Base-by-base conservation (phyloP, 768 basidiomycete species). In the Pulveroboletus sp. region DNA sequence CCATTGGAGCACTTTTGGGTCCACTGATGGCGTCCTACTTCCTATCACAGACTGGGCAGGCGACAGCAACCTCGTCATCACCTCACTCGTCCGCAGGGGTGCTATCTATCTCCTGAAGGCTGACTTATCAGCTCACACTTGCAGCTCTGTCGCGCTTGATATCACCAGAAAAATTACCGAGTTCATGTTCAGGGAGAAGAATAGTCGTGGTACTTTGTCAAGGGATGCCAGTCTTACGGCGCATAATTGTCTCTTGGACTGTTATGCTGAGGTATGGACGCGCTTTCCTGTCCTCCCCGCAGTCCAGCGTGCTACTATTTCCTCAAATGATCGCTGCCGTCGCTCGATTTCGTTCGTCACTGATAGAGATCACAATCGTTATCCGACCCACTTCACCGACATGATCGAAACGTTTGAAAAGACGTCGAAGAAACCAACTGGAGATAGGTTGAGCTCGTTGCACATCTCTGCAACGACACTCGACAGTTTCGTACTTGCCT, bases 1-100 rank as follows among this genome's bases (percentile, higher is more conserved):
- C 55, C 83, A 84, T 56, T 81, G 78, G 78, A 69, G 67, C 12
- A 78, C 78, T 2, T 84, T 84, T 51, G 82, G 83, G 10, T 75
- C 77, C 5, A 69, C 69, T 2, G 55, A 65, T 16, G 81, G 80
- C 10, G 69, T 77, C 8, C 17, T 41, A 3, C 55, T 80, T 1
- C 58, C 68, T 21, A 58, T 76, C 27, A 56, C 64, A 3, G 59
- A 60, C 12, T 54, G 65, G 42, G 53, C 59, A 16, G 52, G 57
- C 9, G 55, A 66, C 8, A 59, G 51, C 29, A 42, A 33, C 4
- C 49, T 73, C 14, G 58, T 63, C 17, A 49, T 80, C 24, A 81
- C 72, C 1, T 81, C 82, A 0, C 49, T 84, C 5, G 70, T 69
- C 31, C 69, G 66, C 39, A 69, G 74, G 36, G 64, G 57, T 12